Evolutionary conservation across 305 asterid genomes (phyloP).

Genomic region (Fraxinus xanthoxyloides): DNA sequence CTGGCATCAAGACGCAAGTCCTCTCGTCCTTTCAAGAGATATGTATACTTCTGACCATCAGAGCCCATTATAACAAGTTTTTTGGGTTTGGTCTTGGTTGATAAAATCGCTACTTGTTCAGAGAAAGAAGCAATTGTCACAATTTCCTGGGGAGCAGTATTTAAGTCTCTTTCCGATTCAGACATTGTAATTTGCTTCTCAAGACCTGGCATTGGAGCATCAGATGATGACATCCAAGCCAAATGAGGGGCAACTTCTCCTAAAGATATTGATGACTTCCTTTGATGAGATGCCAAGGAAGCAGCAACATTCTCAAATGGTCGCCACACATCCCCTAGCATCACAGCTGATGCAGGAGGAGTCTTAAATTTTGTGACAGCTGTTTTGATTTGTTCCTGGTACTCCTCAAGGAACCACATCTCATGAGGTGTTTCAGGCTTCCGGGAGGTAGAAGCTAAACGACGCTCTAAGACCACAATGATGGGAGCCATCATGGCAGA

Average conservation of each 20-base stretch:
- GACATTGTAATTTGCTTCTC: constrained; percentile 75
- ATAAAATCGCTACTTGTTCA: constrained; percentile 67
- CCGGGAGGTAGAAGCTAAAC: constrained; percentile 88
- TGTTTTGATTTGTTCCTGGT: constrained; percentile 70
- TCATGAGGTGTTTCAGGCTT: constrained; percentile 99
- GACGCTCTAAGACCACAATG: constrained; percentile 92
- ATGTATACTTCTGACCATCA: constrained; percentile 85
- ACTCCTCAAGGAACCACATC: constrained; percentile 78
- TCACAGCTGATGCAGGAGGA: constrained; percentile 89
- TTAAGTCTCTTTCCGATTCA: constrained; percentile 50
- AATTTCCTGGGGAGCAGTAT: constrained; percentile 54
- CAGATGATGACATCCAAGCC: constrained; percentile 69
- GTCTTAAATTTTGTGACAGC: constrained; percentile 77
- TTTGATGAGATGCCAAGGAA: constrained; percentile 87
- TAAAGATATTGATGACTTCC: constrained; percentile 83
- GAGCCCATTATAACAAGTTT: constrained; percentile 83
- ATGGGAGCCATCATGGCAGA: constrained; percentile 99
- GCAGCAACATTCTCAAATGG: constrained; percentile 88
- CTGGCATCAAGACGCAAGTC: constrained; percentile 99
- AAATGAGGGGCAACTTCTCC: constrained; percentile 93
- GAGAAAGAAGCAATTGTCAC: constrained; percentile 86
- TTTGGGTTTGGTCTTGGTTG: constrained; percentile 98
- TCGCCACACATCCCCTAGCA: constrained; percentile 95
- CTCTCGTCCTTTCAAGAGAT: constrained; percentile 99
- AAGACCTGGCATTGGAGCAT: constrained; percentile 99